Evolutionary conservation across 805 yeast genomes (phyloP).

Genomic region (Metschnikowia drakensbergensis): DNA sequence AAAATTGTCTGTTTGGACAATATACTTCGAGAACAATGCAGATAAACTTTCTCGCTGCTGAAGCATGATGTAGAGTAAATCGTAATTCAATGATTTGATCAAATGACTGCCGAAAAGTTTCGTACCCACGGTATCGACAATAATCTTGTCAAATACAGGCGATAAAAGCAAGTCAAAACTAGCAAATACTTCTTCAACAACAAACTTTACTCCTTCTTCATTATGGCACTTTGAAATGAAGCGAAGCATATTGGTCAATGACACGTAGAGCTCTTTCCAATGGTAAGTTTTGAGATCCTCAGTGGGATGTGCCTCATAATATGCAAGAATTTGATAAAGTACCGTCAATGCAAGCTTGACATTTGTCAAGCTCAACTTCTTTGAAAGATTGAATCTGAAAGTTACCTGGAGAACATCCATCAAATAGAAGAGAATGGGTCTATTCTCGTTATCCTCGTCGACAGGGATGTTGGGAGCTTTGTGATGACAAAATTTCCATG

Average conservation of each 20-base stretch:
- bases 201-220: conserved; percentile 18
- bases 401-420: conserved; percentile 16
- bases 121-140: conserved; percentile 16
- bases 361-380: conserved; percentile 30
- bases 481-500: conserved; percentile 44
- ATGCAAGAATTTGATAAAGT: conserved; percentile 24
- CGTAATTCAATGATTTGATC: conserved; percentile 26
- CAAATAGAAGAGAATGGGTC: conserved; percentile 28
- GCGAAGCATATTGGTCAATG: conserved; percentile 28
- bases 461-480: conserved; percentile 31
- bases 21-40: conserved; percentile 16
- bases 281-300: conserved; percentile 23
- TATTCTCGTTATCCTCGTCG: conserved; percentile 11
- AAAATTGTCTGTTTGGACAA: conserved; percentile 13
- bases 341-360: conserved; percentile 26
- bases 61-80: conserved; percentile 28
- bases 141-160: conserved; percentile 18
- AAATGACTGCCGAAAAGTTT: conserved; percentile 18
- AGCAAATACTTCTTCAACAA: conserved; percentile 17
- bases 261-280: conserved; percentile 34
- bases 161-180: conserved; percentile 15
- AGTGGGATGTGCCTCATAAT: conserved; percentile 15
- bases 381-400: conserved; percentile 36
- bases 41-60: conserved; percentile 23
- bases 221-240: conserved; percentile 20